Conservation (phyloP, 2,329 filamentous ascomycete genomes). For the Cercospora sp. region DNA sequence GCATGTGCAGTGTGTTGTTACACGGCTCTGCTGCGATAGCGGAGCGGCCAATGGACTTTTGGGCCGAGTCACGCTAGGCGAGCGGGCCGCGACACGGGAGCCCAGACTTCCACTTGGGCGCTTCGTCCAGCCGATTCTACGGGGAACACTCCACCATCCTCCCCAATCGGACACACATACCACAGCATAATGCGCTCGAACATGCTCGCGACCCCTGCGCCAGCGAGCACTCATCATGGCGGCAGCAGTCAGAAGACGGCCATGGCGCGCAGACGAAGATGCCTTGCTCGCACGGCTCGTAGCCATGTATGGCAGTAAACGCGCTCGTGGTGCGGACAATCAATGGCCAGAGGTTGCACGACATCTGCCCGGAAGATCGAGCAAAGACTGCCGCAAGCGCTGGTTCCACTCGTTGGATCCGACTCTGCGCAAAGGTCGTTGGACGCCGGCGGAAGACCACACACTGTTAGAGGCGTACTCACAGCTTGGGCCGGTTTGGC, state of each 20-base stretch:
- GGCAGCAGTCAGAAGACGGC: neutral
- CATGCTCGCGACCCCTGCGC: neutral
- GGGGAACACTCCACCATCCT: neutral
- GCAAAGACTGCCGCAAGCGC: too few relatives aligned
- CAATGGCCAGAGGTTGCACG: too few relatives aligned
- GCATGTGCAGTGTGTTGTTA: neutral
- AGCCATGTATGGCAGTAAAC: neutral
- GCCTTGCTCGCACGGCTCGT: neutral
- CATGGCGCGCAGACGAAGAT: neutral
- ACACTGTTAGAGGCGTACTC: neutral
- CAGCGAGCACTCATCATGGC: neutral
- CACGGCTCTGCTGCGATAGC: neutral
- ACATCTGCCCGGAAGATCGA: too few relatives aligned
- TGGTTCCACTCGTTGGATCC: neutral
- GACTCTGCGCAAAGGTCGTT: neutral
- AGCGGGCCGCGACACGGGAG: neutral
- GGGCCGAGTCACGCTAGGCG: neutral
- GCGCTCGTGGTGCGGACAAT: too few relatives aligned
- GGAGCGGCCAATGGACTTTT: neutral
- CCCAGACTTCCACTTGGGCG: neutral
- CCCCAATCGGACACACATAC: neutral
- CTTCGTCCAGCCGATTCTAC: neutral
- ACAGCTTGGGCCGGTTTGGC: neutral
- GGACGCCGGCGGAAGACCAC: neutral
- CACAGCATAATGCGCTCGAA: neutral